Evolutionary conservation across 2,329 filamentous ascomycete genomes (phyloP).

Genomic region (Claviceps digitariae): DNA sequence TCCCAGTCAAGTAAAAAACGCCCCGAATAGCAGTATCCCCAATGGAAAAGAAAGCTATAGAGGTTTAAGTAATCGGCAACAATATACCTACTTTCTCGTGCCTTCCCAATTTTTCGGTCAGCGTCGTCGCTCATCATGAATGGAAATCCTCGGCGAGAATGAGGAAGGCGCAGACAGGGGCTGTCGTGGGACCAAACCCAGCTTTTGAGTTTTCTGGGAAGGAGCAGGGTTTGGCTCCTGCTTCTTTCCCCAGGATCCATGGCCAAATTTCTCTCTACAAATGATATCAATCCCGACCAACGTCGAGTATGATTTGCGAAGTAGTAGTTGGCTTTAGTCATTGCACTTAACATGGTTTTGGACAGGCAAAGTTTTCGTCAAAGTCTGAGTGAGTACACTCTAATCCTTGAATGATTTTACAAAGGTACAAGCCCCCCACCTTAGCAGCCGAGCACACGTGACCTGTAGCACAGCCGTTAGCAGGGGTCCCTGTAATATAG

Average conservation of each 20-base stretch:
- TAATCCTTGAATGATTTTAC: too few species aligned
- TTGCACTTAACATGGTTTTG: too few species aligned
- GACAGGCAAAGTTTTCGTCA: not conserved
- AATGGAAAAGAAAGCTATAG: not conserved
- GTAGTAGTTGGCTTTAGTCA: too few species aligned
- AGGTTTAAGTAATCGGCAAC: too few species aligned
- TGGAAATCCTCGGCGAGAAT: not conserved
- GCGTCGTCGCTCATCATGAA: not conserved
- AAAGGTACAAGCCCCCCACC: too few species aligned
- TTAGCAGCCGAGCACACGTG: too few species aligned
- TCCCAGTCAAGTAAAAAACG: not conserved
- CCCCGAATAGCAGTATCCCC: not conserved
- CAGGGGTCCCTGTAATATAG: too few species aligned
- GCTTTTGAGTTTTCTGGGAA: not conserved
- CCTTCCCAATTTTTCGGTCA: not conserved
- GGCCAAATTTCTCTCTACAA: too few species aligned
- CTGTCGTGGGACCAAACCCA: not conserved
- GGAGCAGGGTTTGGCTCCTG: not conserved
- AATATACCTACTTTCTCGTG: not conserved
- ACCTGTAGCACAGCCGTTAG: too few species aligned
- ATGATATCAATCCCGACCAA: too few species aligned
- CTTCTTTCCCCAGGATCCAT: not conserved
- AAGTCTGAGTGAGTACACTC: too few species aligned
- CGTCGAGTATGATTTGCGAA: too few species aligned
- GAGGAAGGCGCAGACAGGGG: not conserved